Base-by-base conservation (phyloP, 805 yeast species). In the Saccharomyces eubayanus region DNA sequence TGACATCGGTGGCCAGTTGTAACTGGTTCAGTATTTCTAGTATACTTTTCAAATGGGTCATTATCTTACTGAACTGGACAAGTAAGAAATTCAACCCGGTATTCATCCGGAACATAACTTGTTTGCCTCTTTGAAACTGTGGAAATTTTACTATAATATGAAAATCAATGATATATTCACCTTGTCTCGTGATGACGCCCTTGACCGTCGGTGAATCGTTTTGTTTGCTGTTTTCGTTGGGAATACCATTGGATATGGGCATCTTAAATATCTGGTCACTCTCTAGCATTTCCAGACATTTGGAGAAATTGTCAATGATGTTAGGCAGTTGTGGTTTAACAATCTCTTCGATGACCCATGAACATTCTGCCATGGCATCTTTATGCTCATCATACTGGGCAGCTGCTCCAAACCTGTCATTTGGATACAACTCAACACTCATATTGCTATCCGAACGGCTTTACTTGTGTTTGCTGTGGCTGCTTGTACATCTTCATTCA, bases 161-260 rank as follows among this genome's bases (percentile, higher is more conserved):
- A 56, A 84, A 64, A 30, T 78, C 78, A 1, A 77, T 72, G 5
- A 85, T 71, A 56, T 76, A 76, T 11, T 77, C 74, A 6, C 84
- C 83, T 51, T 74, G 76, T 50, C 91, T 66, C 0, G 80, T 78
- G 0, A 85, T 65, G 0, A 81, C 74, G 0, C 92, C 92, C 55
- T 83, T 83, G 14, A 84, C 67, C 2, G 63, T 57, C 3, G 69
- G 64, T 1, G 49, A 40, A 31, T 53, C 52, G 3, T 53, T 21
- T 47, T 53, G 20, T 51, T 31, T 9, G 21, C 36, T 53, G 5
- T 52, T 47, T 12, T 50, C 56, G 31, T 47, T 53, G 9, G 55
- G 46, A 14, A 53, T 53, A 21, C 62, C 60, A 53, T 50, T 61
- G 21, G 65, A 64, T 3, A 85, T 68, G 0, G 90, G 87, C 50